Conservation (phyloP, 192 early-diverging fungal species). For the Lobosporangium transversale region DNA sequence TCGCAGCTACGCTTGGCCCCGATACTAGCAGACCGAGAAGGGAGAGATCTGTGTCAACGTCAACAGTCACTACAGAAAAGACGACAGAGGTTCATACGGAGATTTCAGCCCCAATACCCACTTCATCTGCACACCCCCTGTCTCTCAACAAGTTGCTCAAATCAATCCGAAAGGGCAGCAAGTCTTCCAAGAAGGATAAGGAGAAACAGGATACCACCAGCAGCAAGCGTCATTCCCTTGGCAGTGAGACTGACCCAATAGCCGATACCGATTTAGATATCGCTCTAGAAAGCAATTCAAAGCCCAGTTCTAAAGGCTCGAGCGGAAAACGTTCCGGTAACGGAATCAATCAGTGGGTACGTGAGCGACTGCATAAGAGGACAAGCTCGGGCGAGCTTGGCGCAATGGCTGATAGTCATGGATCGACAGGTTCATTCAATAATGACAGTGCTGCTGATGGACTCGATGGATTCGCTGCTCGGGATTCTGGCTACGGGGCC, state of each 20-base stretch:
- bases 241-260: slow-evolving; percentile 20
- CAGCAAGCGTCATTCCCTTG: slow-evolving; percentile 20
- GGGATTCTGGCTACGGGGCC: slow-evolving; percentile 42
- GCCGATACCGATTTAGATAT: slow-evolving; percentile 13
- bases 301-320: slow-evolving; percentile 17
- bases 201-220: background rate
- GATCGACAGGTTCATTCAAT: slow-evolving; percentile 13
- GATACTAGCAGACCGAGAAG: background rate
- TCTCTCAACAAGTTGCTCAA: slow-evolving; percentile 47
- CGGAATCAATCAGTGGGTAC: slow-evolving; percentile 41
- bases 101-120: background rate
- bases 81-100: background rate
- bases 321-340: background rate
- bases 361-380: slow-evolving; percentile 42
- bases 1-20: background rate
- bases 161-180: slow-evolving; percentile 40
- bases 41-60: slow-evolving; percentile 38
- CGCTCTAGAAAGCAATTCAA: slow-evolving; percentile 2
- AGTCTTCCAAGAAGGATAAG: slow-evolving; percentile 13
- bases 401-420: slow-evolving; percentile 1
- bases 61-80: slow-evolving; percentile 15
- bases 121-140: slow-evolving; percentile 12
- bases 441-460: slow-evolving; percentile 6
- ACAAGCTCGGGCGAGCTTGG: slow-evolving; percentile 40
- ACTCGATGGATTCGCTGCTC: background rate